Base-by-base conservation (phyloP, 2,329 filamentous ascomycete genomes). In the Teratosphaeria destructans region DNA sequence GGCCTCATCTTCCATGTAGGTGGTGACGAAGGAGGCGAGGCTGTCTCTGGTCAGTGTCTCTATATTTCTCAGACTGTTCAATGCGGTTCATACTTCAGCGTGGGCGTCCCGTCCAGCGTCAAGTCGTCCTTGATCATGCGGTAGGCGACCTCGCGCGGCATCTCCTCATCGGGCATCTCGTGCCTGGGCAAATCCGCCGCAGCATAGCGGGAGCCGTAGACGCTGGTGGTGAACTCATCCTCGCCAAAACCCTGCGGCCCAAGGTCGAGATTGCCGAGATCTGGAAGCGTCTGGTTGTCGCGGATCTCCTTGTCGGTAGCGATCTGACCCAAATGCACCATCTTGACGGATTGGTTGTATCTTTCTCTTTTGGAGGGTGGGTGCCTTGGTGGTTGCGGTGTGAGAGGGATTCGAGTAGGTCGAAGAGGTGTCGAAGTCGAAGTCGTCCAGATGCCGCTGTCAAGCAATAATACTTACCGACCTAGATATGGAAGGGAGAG, bases 1-100 rank as follows among this genome's bases (percentile, higher is more conserved):
- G 23, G 88, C 92, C 75, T 96, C 93, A 54, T 96, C 89, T 78
- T 96, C 92, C 91, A 96, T 96, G 79, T 95, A 96, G 0, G 93
- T 96, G 1, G 92, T 96, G 65, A 96, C 91, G 71, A 97, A 97
- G 43, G 87, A 92, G 34, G 93, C 92, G 68, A 97, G 76, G 74
- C 90, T 94, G 64, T 43, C 32, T 57, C n/a, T 16, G 14, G 55
- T 39, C 6, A 23, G 29, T 19, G 19, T 23, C 29, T 32, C 49
- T 29, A 14, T 19, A 12, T 14, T 37, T 6, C 19, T 57, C 59
- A 43, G 19, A 47, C 55, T 49, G 32, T 32, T 19, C 55, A 47
- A 26, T 52, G 47, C n/a, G 57, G 23, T 12, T 71, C 80, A 66
- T 76, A 89, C 86, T 87, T 90, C 64, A 95, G 82, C 81, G 91